A percentile compares a stretch with the other conserved stretches of the same genome.
phyloP scores from a whole-genome alignment of 192 early-diverging fungal genomes.

The Gryganskiella cystojenkinii region DNA sequence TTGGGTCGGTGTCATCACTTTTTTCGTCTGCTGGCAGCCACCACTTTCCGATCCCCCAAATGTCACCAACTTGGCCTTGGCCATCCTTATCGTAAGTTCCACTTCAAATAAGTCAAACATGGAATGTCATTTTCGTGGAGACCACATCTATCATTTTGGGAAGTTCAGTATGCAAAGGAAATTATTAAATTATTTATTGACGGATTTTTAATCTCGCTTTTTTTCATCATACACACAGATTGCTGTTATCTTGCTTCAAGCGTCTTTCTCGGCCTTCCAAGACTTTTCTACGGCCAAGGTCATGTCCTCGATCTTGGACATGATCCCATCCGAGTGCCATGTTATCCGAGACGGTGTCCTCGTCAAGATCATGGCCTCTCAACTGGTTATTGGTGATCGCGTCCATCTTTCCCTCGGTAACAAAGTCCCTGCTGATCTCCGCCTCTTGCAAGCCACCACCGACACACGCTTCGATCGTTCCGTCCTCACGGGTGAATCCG shows the following conservation, averaged over 20 bases:
- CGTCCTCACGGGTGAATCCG: constrained; percentile 81
- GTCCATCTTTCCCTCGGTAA: constrained; percentile 73
- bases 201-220: not conserved
- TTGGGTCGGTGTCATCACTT: constrained; percentile 75
- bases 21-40: constrained; percentile 73
- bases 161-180: too few relatives aligned
- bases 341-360: constrained; percentile 77
- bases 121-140: too few relatives aligned
- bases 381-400: constrained; percentile 82
- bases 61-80: constrained; percentile 67
- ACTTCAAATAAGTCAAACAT: too few relatives aligned
- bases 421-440: constrained; percentile 82
- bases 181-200: too few relatives aligned
- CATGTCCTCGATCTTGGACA: constrained; percentile 78
- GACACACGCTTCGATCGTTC: constrained; percentile 86
- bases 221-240: constrained; percentile 20
- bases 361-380: constrained; percentile 57
- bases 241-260: constrained; percentile 74
- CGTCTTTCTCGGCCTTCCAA: constrained; percentile 75
- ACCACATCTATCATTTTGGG: too few relatives aligned
- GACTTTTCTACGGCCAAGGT: constrained; percentile 74
- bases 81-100: constrained; percentile 58
- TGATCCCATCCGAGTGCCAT: constrained; percentile 69
- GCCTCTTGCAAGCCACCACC: constrained; percentile 70
- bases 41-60: constrained; percentile 61